Evolutionary conservation across 352 stramenopile genomes (phyloP).

Genomic region (Peronospora destructor): DNA sequence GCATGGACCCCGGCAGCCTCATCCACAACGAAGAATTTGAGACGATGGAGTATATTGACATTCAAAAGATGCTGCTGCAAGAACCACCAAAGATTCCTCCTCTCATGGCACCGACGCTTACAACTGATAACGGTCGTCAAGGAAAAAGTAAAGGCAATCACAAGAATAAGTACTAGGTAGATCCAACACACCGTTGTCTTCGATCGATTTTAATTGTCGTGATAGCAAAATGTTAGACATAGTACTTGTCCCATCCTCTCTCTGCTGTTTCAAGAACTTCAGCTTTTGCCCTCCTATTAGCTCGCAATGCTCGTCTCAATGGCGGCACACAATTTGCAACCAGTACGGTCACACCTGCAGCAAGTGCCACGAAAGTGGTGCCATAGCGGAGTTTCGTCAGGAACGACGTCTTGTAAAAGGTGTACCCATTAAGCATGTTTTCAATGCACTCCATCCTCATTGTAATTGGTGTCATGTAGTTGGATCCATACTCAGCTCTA

Average conservation of each 20-base stretch:
- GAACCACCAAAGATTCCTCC: constrained; percentile 20
- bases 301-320: constrained; percentile 23
- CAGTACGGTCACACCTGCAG: constrained; percentile 26
- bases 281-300: constrained; percentile 14
- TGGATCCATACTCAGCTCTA: constrained; percentile 53
- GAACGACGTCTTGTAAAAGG: constrained; percentile 53
- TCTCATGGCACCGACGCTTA: constrained; percentile 18
- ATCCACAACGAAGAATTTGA: constrained; percentile 84
- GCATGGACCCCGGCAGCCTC: constrained; percentile 54
- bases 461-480: constrained; percentile 62
- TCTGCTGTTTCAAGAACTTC: constrained; percentile 10
- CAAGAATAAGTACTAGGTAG: constrained; percentile 24
- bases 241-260: constrained; percentile 26
- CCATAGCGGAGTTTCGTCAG: constrained; percentile 19
- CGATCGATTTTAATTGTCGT: constrained; percentile 4
- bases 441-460: constrained; percentile 78
- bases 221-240: constrained; percentile 26
- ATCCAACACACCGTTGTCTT: background rate
- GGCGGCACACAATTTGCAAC: constrained; percentile 21
- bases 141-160: constrained; percentile 18
- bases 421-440: constrained; percentile 70
- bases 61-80: constrained; percentile 54
- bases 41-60: constrained; percentile 47
- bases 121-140: constrained; percentile 4
- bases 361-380: constrained; percentile 22